A percentile compares a stretch with the other conserved stretches of the same genome.
Conservation (phyloP, 768 basidiomycete genomes). For the Tephrocybe sp. region DNA sequence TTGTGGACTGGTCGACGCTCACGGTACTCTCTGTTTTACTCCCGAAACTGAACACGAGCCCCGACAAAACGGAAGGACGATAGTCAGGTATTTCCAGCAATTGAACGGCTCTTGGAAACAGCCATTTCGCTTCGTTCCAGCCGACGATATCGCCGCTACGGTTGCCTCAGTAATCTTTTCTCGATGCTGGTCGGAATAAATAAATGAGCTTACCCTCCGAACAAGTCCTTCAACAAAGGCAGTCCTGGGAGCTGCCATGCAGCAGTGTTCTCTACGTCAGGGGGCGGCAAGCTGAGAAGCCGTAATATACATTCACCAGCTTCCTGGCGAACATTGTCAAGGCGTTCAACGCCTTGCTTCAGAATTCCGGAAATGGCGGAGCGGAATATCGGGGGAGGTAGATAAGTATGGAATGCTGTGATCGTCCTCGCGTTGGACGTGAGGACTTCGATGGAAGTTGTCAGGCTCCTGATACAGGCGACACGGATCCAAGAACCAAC, state of each 20-base stretch:
- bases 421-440: constrained; percentile 43
- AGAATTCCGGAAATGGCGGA: constrained; percentile 63
- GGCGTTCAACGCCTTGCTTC: constrained; percentile 87
- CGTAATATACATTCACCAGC: constrained; percentile 64
- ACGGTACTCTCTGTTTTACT: constrained; percentile 88
- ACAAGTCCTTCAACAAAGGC: constrained; percentile 50
- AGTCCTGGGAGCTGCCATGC: constrained; percentile 55
- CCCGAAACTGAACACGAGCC: constrained; percentile 77
- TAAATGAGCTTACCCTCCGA: constrained; percentile 42
- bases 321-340: constrained; percentile 86
- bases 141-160: constrained; percentile 37
- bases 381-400: constrained; percentile 60
- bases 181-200: constrained; percentile 3
- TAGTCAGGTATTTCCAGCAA: constrained; percentile 65
- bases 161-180: constrained; percentile 9
- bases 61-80: constrained; percentile 60
- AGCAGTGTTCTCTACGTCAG: constrained; percentile 36
- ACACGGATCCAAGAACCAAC: constrained; percentile 95
- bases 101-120: constrained; percentile 73
- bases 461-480: constrained; percentile 68
- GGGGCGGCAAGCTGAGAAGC: constrained; percentile 49
- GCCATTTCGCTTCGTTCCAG: constrained; percentile 75
- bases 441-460: constrained; percentile 50
- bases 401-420: constrained; percentile 52
- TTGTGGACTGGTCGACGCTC: constrained; percentile 27